Conservation (phyloP, 176 grass and related monocot species). For the Bolboschoenus planiculmis region DNA sequence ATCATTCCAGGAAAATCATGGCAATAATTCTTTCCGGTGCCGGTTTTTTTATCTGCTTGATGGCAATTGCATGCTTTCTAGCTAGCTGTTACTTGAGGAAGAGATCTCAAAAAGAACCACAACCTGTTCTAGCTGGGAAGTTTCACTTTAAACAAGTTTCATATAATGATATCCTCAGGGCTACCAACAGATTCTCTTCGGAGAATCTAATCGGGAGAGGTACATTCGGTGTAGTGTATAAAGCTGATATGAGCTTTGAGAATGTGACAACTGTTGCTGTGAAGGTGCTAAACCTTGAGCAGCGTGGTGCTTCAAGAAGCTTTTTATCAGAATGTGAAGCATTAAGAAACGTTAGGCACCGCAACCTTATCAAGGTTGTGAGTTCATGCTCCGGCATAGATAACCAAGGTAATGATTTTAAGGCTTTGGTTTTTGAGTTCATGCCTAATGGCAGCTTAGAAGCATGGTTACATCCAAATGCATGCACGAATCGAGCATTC, state of each 20-base stretch:
- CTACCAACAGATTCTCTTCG: neutral
- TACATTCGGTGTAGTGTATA: neutral
- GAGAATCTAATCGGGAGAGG: neutral
- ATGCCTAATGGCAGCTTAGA: neutral
- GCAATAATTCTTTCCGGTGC: neutral
- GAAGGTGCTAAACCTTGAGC: neutral
- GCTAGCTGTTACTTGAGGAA: neutral
- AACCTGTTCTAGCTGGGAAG: neutral
- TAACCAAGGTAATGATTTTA: neutral
- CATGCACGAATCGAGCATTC: neutral
- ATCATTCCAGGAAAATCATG: neutral
- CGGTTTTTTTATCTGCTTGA: neutral
- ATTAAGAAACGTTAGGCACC: neutral
- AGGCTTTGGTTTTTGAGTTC: neutral
- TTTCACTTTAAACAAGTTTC: neutral
- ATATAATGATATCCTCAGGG: neutral
- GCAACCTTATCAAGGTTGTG: neutral
- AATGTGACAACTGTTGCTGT: neutral
- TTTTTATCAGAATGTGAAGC: neutral
- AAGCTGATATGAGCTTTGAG: neutral
- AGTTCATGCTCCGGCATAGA: neutral
- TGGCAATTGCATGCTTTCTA: neutral
- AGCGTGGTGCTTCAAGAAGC: neutral
- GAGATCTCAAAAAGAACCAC: neutral
- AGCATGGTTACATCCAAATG: neutral